These are phyloP conservation scores for Grosmannia huntii DNA, from an alignment of 2,329 filamentous ascomycete species.

Conservation along the genomic window DNA sequence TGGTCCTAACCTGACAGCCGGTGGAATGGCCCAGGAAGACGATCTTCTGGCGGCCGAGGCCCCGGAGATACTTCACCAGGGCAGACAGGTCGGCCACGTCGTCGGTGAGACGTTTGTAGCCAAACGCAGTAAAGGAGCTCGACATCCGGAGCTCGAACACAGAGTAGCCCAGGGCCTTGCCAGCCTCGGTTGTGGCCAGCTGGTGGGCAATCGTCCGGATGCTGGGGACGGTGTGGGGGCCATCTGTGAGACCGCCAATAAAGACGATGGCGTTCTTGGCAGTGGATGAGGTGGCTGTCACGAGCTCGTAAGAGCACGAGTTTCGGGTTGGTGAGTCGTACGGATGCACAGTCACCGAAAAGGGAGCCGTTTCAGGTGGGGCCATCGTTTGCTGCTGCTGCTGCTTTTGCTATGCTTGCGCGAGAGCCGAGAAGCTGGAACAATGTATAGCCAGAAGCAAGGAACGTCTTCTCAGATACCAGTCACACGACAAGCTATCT, in stretches of 20 bases:
- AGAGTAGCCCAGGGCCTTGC: conserved; percentile 29
- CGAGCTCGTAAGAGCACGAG: conserved; percentile 16
- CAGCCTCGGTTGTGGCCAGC: conserved; percentile 23
- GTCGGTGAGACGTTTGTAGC: conserved; percentile 33
- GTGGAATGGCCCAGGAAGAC: conserved; percentile 47
- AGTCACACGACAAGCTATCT: neutral
- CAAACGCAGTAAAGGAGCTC: conserved; percentile 41
- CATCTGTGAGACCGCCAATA: conserved; percentile 58
- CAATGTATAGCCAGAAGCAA: too few relatives aligned
- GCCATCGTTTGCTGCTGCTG: neutral
- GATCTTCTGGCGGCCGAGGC: conserved; percentile 35
- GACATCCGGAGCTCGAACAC: conserved; percentile 43
- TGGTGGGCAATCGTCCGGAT: conserved; percentile 31
- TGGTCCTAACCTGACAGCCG: conserved; percentile 30
- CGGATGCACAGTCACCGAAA: conserved; percentile 16
- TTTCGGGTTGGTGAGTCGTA: conserved; percentile 13
- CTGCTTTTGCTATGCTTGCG: neutral
- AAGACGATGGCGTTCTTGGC: conserved; percentile 48
- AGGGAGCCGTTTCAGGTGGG: conserved; percentile 2
- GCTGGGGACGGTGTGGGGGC: conserved; percentile 52
- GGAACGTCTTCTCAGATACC: neutral
- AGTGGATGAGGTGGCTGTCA: conserved; percentile 5
- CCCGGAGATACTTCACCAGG: conserved; percentile 39
- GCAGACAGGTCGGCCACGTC: conserved; percentile 42
- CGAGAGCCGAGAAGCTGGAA: neutral